Percentiles rank a stretch among this genome's conserved stretches.
phyloP scores from a whole-genome alignment of 2,329 filamentous ascomycete species.

The Fusarium buxicola region DNA sequence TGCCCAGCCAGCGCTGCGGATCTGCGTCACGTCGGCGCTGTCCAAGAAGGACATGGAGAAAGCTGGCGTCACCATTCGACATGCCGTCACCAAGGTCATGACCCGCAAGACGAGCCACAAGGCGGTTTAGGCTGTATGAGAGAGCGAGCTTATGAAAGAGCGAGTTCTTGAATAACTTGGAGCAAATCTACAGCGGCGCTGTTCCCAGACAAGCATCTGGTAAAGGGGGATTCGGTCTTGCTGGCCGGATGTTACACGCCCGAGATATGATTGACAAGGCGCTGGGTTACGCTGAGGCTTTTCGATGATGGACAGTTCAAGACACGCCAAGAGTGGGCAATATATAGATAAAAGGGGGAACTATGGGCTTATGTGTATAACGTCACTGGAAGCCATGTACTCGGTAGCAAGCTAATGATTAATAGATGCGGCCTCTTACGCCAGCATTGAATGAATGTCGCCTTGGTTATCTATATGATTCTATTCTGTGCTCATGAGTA shows the following conservation, averaged over 20 bases:
- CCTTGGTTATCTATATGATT: background rate
- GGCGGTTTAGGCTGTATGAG: slow-evolving; percentile 26
- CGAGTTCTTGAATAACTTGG: slow-evolving; percentile 1
- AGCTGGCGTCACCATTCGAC: slow-evolving; percentile 86
- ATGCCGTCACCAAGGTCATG: slow-evolving; percentile 95
- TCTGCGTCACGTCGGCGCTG: slow-evolving; percentile 88
- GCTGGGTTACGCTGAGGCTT: slow-evolving; percentile 14
- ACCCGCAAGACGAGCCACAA: slow-evolving; percentile 67
- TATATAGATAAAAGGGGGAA: slow-evolving; percentile 15
- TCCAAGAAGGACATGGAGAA: slow-evolving; percentile 97
- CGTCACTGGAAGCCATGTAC: slow-evolving; percentile 23
- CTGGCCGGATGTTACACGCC: background rate
- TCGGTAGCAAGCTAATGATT: slow-evolving; percentile 43
- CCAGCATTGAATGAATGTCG: slow-evolving; percentile 25
- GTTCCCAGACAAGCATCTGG: background rate
- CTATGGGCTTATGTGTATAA: slow-evolving; percentile 25
- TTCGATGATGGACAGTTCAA: slow-evolving; percentile 2
- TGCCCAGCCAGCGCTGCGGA: slow-evolving; percentile 85
- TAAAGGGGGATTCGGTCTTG: background rate
- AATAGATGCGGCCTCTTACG: slow-evolving; percentile 39
- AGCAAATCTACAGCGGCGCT: background rate
- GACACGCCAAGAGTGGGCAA: background rate
- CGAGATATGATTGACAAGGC: background rate
- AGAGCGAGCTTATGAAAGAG: too few species aligned
- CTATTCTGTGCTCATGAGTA: background rate